Conservation (phyloP, 1,284 basidiomycete genomes). For the Tranzscheliella williamsii region DNA sequence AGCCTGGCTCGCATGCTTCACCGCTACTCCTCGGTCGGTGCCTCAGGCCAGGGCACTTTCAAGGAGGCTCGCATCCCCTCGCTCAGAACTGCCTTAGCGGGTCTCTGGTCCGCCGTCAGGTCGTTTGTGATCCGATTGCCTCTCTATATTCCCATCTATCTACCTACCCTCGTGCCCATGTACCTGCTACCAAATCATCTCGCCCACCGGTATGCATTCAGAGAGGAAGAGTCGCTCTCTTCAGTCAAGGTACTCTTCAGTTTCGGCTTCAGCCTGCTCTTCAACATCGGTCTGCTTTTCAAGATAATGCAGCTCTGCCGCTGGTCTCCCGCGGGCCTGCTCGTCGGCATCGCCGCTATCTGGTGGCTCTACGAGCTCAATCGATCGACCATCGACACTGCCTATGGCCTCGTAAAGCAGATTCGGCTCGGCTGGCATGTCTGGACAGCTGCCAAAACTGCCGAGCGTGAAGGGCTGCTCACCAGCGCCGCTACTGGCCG, state of each 20-base stretch:
- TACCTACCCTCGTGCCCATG: slow-evolving; percentile 19
- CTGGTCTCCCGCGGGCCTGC: slow-evolving; percentile 19
- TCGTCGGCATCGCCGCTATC: slow-evolving; percentile 17
- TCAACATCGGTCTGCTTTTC: slow-evolving; percentile 12
- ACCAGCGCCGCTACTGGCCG: background rate
- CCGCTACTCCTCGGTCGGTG: background rate
- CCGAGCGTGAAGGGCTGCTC: background rate
- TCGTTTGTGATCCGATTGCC: slow-evolving; percentile 17
- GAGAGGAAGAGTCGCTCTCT: slow-evolving; percentile 32
- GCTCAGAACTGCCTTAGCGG: background rate
- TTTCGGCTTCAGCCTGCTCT: slow-evolving; percentile 13
- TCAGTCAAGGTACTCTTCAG: slow-evolving; percentile 28
- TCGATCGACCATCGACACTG: slow-evolving; percentile 9
- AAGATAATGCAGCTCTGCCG: slow-evolving; percentile 12
- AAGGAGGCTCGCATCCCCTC: background rate
- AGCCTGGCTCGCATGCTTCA: slow-evolving; percentile 4
- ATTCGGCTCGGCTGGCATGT: slow-evolving; percentile 16
- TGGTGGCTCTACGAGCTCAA: slow-evolving; percentile 28
- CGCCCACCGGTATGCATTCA: slow-evolving; percentile 22
- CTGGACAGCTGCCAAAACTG: background rate
- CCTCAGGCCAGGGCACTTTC: background rate
- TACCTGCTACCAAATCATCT: slow-evolving; percentile 18
- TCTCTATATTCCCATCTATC: slow-evolving; percentile 13
- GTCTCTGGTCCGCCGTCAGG: slow-evolving; percentile 1
- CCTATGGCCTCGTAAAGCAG: slow-evolving; percentile 16